Conservation (phyloP, 495 filamentous ascomycete species). For the Stereocaulon alpinum region DNA sequence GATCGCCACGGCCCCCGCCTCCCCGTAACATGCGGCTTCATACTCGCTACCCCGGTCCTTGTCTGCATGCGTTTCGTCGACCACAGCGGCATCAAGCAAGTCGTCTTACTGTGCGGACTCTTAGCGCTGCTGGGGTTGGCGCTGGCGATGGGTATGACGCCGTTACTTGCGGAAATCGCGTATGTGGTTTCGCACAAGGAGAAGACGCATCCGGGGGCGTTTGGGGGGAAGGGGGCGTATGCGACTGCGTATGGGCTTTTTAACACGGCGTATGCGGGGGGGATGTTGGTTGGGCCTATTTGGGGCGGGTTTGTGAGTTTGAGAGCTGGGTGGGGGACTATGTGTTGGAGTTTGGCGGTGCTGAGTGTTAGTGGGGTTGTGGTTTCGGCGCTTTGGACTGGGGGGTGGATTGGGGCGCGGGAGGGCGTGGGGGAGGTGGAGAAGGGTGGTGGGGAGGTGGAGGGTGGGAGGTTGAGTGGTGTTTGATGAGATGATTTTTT, state of each 20-base stretch:
- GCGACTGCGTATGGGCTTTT: conserved; percentile 45
- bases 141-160: conserved; percentile 47
- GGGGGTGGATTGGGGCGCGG: conserved; percentile 12
- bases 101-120: conserved; percentile 60
- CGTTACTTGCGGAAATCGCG: conserved; percentile 59
- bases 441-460: not conserved
- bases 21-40: conserved; percentile 50
- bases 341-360: conserved; percentile 31
- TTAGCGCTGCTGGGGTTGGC: conserved; percentile 51
- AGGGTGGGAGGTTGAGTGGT: too few species aligned
- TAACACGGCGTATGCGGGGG: conserved; percentile 48
- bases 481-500: too few species aligned
- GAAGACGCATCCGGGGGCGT: conserved; percentile 39
- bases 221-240: conserved; percentile 42
- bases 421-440: not conserved
- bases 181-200: conserved; percentile 52
- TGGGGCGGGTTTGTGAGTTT: conserved; percentile 35
- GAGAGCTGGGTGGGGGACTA: conserved; percentile 30
- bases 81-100: conserved; percentile 47
- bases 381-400: conserved; percentile 13
- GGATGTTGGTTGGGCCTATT: conserved; percentile 51
- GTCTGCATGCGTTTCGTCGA: conserved; percentile 60
- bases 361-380: conserved; percentile 8
- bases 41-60: conserved; percentile 47
- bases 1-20: conserved; percentile 53